A percentile compares a stretch with the other conserved stretches of the same genome.
These are phyloP conservation scores for Cladorrhinum samala DNA, from an alignment of 495 filamentous ascomycete genomes.

Conservation along the genomic window DNA sequence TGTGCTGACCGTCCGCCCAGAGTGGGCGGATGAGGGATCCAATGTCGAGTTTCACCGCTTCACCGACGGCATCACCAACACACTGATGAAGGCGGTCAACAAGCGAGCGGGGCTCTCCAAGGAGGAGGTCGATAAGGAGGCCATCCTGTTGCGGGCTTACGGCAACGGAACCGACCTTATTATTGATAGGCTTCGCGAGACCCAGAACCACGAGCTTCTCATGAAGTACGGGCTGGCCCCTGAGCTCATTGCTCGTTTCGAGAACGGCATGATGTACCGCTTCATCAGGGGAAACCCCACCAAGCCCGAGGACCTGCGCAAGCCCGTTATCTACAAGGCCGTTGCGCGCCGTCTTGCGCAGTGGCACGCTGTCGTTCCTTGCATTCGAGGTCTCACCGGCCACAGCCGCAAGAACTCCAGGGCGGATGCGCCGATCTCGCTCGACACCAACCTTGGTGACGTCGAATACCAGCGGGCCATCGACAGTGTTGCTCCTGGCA, in stretches of 20 bases:
- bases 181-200: conserved; percentile 91
- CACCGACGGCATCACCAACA: conserved; percentile 98
- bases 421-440: conserved; percentile 15
- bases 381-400: conserved; percentile 34
- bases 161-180: conserved; percentile 90
- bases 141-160: conserved; percentile 88
- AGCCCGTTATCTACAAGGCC: conserved; percentile 66
- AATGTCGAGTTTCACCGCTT: conserved; percentile 85
- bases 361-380: conserved; percentile 85
- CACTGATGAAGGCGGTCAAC: conserved; percentile 83
- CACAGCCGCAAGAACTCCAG: conserved; percentile 31
- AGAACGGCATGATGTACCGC: conserved; percentile 92
- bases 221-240: conserved; percentile 77
- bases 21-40: conserved; percentile 70
- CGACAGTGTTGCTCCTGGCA: conserved; percentile 52
- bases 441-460: conserved; percentile 21
- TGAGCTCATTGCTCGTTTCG: conserved; percentile 81
- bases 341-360: conserved; percentile 78
- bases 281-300: conserved; percentile 79
- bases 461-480: conserved; percentile 40
- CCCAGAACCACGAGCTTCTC: conserved; percentile 59
- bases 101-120: conserved; percentile 67
- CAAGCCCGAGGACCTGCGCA: conserved; percentile 69
- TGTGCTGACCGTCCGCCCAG: conserved; percentile 70
- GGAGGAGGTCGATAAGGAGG: conserved; percentile 75